These are phyloP conservation scores for Herpotrichia juniperi DNA, from an alignment of 2,329 filamentous ascomycete genomes.

Conservation along the genomic window DNA sequence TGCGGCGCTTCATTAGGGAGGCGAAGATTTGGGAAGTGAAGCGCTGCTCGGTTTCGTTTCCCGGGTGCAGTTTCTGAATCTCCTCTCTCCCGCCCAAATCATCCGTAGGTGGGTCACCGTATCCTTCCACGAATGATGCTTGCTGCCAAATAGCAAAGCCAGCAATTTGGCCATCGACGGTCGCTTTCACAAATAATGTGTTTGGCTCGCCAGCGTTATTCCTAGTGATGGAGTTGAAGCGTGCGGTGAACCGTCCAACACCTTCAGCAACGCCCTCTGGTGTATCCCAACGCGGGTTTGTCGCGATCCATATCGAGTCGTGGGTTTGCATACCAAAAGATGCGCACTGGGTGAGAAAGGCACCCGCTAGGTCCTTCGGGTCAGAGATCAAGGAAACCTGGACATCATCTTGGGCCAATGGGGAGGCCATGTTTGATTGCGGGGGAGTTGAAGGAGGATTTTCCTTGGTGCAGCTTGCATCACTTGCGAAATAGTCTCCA, in stretches of 20 bases:
- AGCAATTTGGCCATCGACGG: constrained; percentile 53
- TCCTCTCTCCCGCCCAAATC: constrained; percentile 24
- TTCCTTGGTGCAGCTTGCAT: neutral
- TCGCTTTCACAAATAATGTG: constrained; percentile 62
- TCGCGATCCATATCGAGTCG: constrained; percentile 59
- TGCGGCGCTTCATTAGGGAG: constrained; percentile 53
- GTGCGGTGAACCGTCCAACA: constrained; percentile 47
- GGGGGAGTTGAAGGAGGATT: neutral
- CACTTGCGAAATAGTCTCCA: too few species aligned
- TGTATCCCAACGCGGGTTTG: constrained; percentile 63
- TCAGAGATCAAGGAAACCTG: neutral
- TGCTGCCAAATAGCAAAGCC: constrained; percentile 64
- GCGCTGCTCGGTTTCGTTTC: constrained; percentile 47
- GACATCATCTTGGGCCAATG: neutral
- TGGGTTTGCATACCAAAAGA: constrained; percentile 59
- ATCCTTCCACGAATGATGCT: constrained; percentile 55
- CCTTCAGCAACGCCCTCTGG: constrained; percentile 49
- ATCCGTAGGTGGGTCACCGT: constrained; percentile 49
- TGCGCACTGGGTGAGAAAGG: constrained; percentile 42
- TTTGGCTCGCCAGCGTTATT: constrained; percentile 56
- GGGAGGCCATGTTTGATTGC: neutral
- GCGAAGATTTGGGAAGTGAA: constrained; percentile 54
- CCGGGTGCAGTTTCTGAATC: constrained; percentile 47
- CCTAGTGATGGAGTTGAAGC: constrained; percentile 49
- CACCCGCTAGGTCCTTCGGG: constrained; percentile 12